Evolutionary conservation across 2,329 filamentous ascomycete genomes (phyloP), one percentile per base, ranked within the genome.

Genomic region (Colletotrichum higginsianum): DNA sequence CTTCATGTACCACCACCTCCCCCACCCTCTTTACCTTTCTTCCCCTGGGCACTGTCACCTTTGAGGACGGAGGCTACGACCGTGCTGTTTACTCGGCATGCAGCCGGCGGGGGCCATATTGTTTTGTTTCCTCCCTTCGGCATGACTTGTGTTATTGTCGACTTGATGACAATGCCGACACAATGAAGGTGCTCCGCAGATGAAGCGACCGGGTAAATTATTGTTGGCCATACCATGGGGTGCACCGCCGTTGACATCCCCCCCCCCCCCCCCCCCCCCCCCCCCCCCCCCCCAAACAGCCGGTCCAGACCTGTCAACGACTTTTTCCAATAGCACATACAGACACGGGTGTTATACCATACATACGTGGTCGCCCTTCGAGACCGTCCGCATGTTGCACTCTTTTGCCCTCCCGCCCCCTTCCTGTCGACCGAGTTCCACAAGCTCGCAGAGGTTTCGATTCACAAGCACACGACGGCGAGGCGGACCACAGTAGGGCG

Each of bases 91-190:
- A 50, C 50, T 46, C 23, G 30, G 16, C 57, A 55, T 58, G 58
- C 35, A 18, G 13, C 50, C 53, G 46, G 40, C 63, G 58, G 58
- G 65, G 50, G 44, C 35, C 21, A 4, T 9, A n/a, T 42, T 67
- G 46, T 57, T 62, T 52, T 61, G 57, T 71, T 57, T 63, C 64
- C 26, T 67, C 67, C 46, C 61, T 65, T 42, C n/a, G 46, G 38
- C 42, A 30, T 23, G n/a, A 21, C n/a, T 21, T 44, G 56, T 50
- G 30, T 66, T 49, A 38, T 50, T 57, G 49, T 52, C 38, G 40
- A 53, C 42, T 66, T 42, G 44, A 44, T 57, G 49, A 57, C 38
- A 46, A 53, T 26, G 49, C 30, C 35, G 42, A 57, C 21, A 47
- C 40, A 42, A 49, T 23, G 18, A 21, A 42, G 30, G 35, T 38